A percentile compares a stretch with the other conserved stretches of the same genome.
Conservation (phyloP, 331 rosid genomes). For the Spiraea crenata region DNA sequence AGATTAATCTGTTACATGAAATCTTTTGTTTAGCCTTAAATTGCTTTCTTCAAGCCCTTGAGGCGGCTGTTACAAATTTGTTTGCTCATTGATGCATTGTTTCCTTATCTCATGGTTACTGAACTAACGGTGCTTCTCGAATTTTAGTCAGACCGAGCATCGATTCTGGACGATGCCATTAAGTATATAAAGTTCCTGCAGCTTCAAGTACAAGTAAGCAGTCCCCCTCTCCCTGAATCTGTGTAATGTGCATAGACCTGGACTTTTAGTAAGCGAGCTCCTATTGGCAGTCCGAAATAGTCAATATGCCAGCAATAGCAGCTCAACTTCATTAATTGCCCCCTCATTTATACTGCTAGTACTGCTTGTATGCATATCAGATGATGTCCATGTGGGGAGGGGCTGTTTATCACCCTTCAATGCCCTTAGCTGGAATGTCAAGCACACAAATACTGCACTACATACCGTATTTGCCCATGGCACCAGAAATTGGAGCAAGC, state of each 20-base stretch:
- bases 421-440: background rate
- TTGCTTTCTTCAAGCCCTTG: background rate
- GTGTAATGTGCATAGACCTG: background rate
- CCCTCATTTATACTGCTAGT: background rate
- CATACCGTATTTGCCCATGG: background rate
- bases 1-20: too few species aligned
- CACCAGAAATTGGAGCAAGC: background rate
- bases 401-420: background rate
- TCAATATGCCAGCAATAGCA: too few species aligned
- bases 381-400: background rate
- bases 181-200: background rate
- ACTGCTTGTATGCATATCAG: background rate
- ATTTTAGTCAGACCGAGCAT: background rate
- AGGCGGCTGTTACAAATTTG: background rate
- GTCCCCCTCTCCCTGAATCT: background rate
- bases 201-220: background rate
- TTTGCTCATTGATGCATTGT: background rate
- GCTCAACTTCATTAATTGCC: background rate
- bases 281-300: too few species aligned
- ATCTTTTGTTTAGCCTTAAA: too few species aligned
- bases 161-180: background rate
- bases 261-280: too few species aligned
- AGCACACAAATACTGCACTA: background rate
- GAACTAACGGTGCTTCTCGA: background rate
- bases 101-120: background rate